These are phyloP conservation scores for Beta lomatogona DNA, from an alignment of 179 eudicot species.

Conservation along the genomic window DNA sequence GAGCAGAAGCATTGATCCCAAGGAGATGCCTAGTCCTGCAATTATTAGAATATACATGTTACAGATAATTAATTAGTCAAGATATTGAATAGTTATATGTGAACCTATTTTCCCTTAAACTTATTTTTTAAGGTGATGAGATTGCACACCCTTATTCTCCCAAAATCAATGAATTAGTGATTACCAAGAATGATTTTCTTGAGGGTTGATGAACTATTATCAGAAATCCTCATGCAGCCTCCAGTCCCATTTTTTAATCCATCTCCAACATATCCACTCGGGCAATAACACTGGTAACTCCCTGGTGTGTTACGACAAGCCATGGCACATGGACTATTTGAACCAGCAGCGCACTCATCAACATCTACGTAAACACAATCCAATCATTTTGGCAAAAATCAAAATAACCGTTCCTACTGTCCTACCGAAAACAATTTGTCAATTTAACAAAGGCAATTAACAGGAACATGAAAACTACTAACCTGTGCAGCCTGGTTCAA, in stretches of 20 bases:
- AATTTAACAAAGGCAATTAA: not conserved
- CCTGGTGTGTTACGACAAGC: constrained; percentile 47
- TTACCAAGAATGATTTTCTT: constrained; percentile 33
- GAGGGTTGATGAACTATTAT: constrained; percentile 11
- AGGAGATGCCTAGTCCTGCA: constrained; percentile 33
- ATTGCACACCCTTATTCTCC: not conserved
- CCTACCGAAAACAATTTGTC: no score
- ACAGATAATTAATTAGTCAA: not conserved
- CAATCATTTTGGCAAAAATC: not conserved
- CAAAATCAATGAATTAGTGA: not conserved
- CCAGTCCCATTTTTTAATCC: constrained; percentile 37
- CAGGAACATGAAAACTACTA: not conserved
- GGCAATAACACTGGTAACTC: constrained; percentile 45
- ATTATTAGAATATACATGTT: not conserved
- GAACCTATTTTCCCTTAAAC: not conserved
- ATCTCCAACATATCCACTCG: constrained; percentile 41
- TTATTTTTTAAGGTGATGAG: not conserved
- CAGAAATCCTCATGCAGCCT: constrained; percentile 35
- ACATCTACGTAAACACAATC: constrained; percentile 36
- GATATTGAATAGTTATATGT: not conserved
- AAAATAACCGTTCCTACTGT: not conserved
- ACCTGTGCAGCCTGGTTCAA: constrained; percentile 49
- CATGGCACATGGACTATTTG: constrained; percentile 38
- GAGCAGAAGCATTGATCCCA: constrained; percentile 34
- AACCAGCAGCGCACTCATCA: constrained; percentile 41